Evolutionary conservation across 176 grass and related monocot genomes (phyloP).

Genomic region (Triticum dicoccoides): DNA sequence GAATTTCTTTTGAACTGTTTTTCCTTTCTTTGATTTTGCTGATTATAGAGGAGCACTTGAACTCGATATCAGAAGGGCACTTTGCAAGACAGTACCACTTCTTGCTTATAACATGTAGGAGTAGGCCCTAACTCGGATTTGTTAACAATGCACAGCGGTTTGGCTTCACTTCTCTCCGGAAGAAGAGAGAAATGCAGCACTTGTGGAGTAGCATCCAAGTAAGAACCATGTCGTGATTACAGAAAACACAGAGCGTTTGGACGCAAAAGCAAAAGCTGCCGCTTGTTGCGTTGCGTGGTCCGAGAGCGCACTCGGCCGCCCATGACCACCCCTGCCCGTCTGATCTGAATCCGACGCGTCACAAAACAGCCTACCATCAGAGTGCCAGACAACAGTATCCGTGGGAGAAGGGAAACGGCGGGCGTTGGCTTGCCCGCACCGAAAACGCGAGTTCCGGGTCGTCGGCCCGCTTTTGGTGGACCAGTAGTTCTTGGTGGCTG

Average conservation of each 20-base stretch:
- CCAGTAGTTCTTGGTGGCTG: neutral
- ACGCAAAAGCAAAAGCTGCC: neutral
- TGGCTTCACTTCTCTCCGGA: neutral
- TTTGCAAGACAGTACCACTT: neutral
- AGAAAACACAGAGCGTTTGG: neutral
- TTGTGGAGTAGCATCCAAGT: constrained; percentile 23
- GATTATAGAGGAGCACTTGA: too few species aligned
- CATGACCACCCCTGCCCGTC: neutral
- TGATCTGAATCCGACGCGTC: neutral
- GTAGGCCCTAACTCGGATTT: neutral
- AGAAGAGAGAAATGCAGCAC: neutral
- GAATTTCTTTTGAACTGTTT: too few species aligned
- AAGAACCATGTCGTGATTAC: neutral
- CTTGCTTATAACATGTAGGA: neutral
- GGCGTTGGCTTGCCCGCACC: neutral
- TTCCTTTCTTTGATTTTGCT: too few species aligned
- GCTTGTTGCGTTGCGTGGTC: neutral
- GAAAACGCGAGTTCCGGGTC: neutral
- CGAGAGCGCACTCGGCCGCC: neutral
- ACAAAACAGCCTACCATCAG: neutral
- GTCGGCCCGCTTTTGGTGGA: neutral
- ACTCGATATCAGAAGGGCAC: too few species aligned
- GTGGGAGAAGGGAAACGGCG: neutral
- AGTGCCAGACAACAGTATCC: neutral
- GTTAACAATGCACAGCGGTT: neutral